Evolutionary conservation across 2,329 filamentous ascomycete species (phyloP).

Genomic region (Aspergillus arachidicola): DNA sequence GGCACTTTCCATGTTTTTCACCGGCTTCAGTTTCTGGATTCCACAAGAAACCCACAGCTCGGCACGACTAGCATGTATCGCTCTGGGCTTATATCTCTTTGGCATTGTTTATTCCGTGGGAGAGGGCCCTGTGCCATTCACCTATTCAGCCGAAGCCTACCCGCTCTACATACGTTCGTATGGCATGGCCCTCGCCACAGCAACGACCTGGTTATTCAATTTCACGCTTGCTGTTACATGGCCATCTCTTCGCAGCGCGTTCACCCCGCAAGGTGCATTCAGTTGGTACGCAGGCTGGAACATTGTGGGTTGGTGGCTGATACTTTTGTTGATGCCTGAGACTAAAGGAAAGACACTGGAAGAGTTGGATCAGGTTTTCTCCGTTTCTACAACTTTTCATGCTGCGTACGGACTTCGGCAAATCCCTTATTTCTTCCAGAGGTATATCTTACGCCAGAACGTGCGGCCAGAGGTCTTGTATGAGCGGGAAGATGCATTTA

Average conservation of each 20-base stretch:
- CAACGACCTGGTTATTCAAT: conserved; percentile 63
- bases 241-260: conserved; percentile 53
- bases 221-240: conserved; percentile 56
- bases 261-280: conserved; percentile 56
- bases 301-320: conserved; percentile 41
- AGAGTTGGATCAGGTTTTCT: conserved; percentile 58
- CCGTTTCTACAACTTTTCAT: conserved; percentile 51
- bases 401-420: conserved; percentile 43
- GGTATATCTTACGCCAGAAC: conserved; percentile 43
- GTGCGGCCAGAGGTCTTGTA: conserved; percentile 41
- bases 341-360: conserved; percentile 48
- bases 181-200: conserved; percentile 66
- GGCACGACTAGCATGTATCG: conserved; percentile 45
- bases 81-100: conserved; percentile 48
- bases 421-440: conserved; percentile 38
- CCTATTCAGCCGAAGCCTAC: conserved; percentile 68
- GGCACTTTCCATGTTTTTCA: conserved; percentile 55
- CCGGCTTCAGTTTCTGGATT: conserved; percentile 57
- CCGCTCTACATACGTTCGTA: conserved; percentile 64
- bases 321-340: conserved; percentile 33
- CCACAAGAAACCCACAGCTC: conserved; percentile 36
- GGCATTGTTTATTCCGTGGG: conserved; percentile 56
- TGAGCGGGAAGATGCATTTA: conserved; percentile 33
- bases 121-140: conserved; percentile 67
- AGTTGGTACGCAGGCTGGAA: conserved; percentile 52